Conservation (phyloP, 2,329 filamentous ascomycete species). For the Diplodia mutila region DNA sequence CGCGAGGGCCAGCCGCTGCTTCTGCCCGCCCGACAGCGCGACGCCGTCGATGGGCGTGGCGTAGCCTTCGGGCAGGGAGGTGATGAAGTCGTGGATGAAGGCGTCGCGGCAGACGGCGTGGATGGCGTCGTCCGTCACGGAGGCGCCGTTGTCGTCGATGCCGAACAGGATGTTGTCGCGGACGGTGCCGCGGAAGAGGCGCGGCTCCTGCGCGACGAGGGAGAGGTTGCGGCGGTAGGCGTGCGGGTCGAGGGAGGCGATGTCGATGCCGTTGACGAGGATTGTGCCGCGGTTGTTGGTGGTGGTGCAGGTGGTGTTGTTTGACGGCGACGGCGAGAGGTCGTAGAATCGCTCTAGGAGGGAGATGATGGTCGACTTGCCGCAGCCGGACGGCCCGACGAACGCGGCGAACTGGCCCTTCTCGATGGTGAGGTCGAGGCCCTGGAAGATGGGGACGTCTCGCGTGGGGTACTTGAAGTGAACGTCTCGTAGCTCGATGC, state of each 20-base stretch:
- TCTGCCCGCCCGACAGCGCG: conserved; percentile 85
- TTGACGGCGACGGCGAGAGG: too few relatives aligned
- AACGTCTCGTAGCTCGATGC: conserved; percentile 86
- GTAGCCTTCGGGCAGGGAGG: conserved; percentile 67
- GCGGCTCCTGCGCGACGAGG: conserved; percentile 87
- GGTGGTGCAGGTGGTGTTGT: conserved; percentile 79
- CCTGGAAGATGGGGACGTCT: conserved; percentile 85
- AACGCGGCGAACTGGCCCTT: conserved; percentile 85
- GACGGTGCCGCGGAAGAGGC: conserved; percentile 85
- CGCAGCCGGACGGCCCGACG: conserved; percentile 89
- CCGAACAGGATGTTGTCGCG: conserved; percentile 78
- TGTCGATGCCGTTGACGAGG: conserved; percentile 80
- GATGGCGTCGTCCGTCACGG: conserved; percentile 74
- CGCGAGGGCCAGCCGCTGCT: conserved; percentile 89
- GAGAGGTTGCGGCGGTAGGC: conserved; percentile 79
- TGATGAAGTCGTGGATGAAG: conserved; percentile 31
- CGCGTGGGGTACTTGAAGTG: conserved; percentile 94
- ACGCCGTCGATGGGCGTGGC: conserved; percentile 82
- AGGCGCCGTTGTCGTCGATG: conserved; percentile 56
- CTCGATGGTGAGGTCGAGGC: conserved; percentile 73
- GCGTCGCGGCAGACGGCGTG: conserved; percentile 79
- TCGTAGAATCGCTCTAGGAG: too few relatives aligned
- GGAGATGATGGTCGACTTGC: conserved; percentile 88
- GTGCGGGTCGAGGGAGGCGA: conserved; percentile 68
- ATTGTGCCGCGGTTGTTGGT: conserved; percentile 69